Evolutionary conservation across 768 basidiomycete species (phyloP).

Genomic region (Naganishia vishniacii): DNA sequence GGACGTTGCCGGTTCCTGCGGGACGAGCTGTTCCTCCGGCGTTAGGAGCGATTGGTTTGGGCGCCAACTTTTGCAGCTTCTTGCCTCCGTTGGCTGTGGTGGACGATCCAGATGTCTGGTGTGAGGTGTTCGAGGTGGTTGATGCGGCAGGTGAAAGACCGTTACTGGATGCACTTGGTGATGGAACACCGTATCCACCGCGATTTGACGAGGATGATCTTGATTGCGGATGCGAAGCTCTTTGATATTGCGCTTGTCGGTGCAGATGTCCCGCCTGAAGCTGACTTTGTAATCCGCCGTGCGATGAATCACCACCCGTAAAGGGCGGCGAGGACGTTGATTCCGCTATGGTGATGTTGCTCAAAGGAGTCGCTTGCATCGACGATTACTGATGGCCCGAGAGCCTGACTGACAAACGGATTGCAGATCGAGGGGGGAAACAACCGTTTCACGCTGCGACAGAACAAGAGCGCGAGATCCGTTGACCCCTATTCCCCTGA

Average conservation of each 20-base stretch:
- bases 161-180: conserved; percentile 9
- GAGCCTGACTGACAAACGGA: too few relatives aligned
- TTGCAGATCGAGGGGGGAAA: too few relatives aligned
- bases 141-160: conserved; percentile 18
- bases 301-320: conserved; percentile 12
- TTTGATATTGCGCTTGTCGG: conserved; percentile 16
- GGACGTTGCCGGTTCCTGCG: conserved; percentile 7
- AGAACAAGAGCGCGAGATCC: not conserved
- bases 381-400: too few relatives aligned
- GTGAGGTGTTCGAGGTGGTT: conserved; percentile 8
- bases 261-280: conserved; percentile 3
- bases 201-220: conserved; percentile 14
- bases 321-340: conserved; percentile 20
- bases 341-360: conserved; percentile 16
- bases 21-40: not conserved
- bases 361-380: not conserved
- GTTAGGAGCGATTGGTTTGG: conserved; percentile 12
- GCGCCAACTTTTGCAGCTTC: conserved; percentile 22
- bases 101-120: conserved; percentile 11
- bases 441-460: conserved; percentile 8
- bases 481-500: not conserved
- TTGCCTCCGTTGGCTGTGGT: conserved; percentile 3
- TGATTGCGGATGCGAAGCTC: conserved; percentile 4
- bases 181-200: conserved; percentile 8
- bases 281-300: not conserved